Percentiles rank a stretch among this genome's conserved stretches.
Evolutionary conservation across 495 filamentous ascomycete species (phyloP).

Genomic region (Parmelia sp.): DNA sequence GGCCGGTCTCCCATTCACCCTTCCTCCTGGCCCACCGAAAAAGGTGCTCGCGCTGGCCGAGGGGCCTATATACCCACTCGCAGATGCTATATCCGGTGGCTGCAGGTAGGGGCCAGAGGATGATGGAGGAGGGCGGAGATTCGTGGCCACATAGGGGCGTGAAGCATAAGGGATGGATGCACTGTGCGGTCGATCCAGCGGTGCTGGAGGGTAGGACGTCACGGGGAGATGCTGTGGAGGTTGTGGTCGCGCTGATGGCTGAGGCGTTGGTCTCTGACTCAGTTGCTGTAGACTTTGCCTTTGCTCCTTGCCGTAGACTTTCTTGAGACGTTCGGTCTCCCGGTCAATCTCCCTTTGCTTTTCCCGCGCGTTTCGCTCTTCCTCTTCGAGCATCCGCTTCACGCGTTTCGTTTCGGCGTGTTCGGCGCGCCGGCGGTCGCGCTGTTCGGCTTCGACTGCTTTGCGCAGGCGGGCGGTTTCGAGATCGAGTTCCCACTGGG

Average conservation of each 20-base stretch:
- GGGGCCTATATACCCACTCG: slow-evolving; percentile 23
- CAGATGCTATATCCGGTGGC: slow-evolving; percentile 8
- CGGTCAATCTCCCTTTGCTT: slow-evolving; percentile 68
- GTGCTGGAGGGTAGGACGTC: slow-evolving; percentile 19
- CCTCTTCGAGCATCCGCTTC: slow-evolving; percentile 70
- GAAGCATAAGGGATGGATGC: slow-evolving; percentile 5
- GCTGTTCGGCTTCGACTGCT: slow-evolving; percentile 48
- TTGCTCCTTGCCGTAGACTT: slow-evolving; percentile 60
- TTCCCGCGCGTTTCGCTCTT: slow-evolving; percentile 60
- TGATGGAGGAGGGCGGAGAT: slow-evolving; percentile 12
- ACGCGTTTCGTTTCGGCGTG: slow-evolving; percentile 61
- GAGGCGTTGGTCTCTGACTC: slow-evolving; percentile 27
- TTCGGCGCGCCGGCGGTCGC: slow-evolving; percentile 48
- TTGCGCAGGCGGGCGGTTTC: slow-evolving; percentile 58
- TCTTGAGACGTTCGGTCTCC: slow-evolving; percentile 76
- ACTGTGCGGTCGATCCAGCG: slow-evolving; percentile 26
- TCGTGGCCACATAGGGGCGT: slow-evolving; percentile 20
- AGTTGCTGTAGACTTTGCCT: slow-evolving; percentile 33
- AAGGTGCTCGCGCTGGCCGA: slow-evolving; percentile 20
- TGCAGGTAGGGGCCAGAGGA: slow-evolving; percentile 30
- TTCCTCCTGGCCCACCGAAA: slow-evolving; percentile 17
- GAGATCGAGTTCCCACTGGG: slow-evolving; percentile 54
- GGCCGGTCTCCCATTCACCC: slow-evolving; percentile 19
- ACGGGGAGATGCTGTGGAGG: slow-evolving; percentile 15
- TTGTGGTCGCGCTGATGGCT: slow-evolving; percentile 21